Percentiles rank a stretch among this genome's conserved stretches.
These are phyloP conservation scores for Calonectria naviculata DNA, from an alignment of 2,329 filamentous ascomycete genomes.

Conservation along the genomic window DNA sequence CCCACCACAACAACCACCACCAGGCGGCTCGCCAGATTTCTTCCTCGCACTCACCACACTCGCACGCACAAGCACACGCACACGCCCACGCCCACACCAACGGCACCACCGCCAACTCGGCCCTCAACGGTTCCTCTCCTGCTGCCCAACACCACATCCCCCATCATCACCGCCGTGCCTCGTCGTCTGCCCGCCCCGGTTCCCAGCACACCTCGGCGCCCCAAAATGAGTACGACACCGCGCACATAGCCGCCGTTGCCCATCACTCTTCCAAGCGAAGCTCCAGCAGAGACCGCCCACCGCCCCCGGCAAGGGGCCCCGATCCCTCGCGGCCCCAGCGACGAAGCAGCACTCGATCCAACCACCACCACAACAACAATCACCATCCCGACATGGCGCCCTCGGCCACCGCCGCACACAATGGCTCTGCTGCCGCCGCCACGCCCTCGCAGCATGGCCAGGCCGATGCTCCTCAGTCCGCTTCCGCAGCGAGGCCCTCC, in stretches of 20 bases:
- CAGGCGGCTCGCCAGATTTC: conserved; percentile 36
- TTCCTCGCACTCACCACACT: conserved; percentile 37
- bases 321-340: conserved; percentile 59
- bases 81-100: conserved; percentile 30
- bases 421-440: conserved; percentile 64
- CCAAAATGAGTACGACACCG: conserved; percentile 80
- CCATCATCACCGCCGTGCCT: conserved; percentile 51
- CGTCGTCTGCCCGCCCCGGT: conserved; percentile 53
- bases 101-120: conserved; percentile 26
- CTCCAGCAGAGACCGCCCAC: conserved; percentile 71
- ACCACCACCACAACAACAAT: conserved; percentile 46
- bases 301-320: conserved; percentile 63
- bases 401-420: conserved; percentile 61
- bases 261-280: conserved; percentile 63
- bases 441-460: conserved; percentile 52
- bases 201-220: conserved; percentile 56
- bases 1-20: conserved; percentile 27
- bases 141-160: conserved; percentile 38
- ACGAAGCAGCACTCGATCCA: conserved; percentile 62
- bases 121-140: conserved; percentile 15
- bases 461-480: conserved; percentile 47
- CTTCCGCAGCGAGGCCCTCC: conserved; percentile 46
- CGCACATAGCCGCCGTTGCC: conserved; percentile 69
- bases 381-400: conserved; percentile 60
- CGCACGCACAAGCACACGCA: conserved; percentile 36